Conservation (phyloP, 305 asterid species). For the Rubia balearica region DNA sequence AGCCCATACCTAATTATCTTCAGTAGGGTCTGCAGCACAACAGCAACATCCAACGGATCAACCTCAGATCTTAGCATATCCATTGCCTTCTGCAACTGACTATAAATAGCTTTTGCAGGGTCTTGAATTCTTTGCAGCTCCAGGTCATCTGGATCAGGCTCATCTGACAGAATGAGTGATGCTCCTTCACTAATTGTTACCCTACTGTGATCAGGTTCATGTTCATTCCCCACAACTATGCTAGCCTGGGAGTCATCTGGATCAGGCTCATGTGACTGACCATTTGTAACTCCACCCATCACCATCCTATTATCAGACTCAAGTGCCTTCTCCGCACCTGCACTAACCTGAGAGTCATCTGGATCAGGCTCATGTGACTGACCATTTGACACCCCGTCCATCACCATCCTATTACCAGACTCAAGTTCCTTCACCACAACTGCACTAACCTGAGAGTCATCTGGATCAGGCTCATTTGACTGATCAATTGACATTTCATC, state of each 20-base stretch:
- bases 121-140: conserved; percentile 80
- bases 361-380: conserved; percentile 10
- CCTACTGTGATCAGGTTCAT: conserved; percentile 23
- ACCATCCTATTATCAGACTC: conserved; percentile 22
- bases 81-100: conserved; percentile 60
- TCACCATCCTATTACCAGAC: conserved; percentile 17
- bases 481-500: conserved; percentile 16
- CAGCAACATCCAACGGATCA: conserved; percentile 33
- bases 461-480: conserved; percentile 4
- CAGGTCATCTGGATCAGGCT: conserved; percentile 54
- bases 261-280: conserved; percentile 13
- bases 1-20: conserved; percentile 49
- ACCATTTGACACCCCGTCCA: conserved; percentile 11
- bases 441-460: conserved; percentile 9
- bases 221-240: conserved; percentile 18
- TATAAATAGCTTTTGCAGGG: conserved; percentile 51
- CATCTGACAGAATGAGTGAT: conserved; percentile 8
- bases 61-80: conserved; percentile 59
- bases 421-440: conserved; percentile 24
- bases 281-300: conserved; percentile 9
- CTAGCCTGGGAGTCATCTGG: conserved; percentile 9
- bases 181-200: neutral
- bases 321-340: conserved; percentile 20
- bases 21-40: conserved; percentile 46
- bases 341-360: conserved; percentile 10